Evolutionary conservation across 2,329 filamentous ascomycete genomes (phyloP), one percentile per base, ranked within the genome.

Genomic region (Sordariomycetes sp.): DNA sequence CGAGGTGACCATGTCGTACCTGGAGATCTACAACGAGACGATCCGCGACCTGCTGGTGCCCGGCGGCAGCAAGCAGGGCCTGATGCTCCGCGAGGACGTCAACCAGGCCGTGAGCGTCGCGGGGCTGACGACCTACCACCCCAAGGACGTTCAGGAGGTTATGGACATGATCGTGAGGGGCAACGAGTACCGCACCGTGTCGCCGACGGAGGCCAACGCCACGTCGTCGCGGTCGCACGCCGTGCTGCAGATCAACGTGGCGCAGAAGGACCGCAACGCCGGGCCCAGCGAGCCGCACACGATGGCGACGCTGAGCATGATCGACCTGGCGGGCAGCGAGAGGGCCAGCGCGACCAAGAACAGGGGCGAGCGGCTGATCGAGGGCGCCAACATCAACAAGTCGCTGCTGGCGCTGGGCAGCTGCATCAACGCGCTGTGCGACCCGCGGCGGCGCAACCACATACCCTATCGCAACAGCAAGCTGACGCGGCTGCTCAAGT

Each of bases 381-480:
- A 99, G 72, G 94, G 94, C 62, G 94, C 94, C 66, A 99, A 99
- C 72, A 99, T 99, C 82, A 99, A 99, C 82, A 97, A 97, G 69
- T 99, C 94, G 1, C 79, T 99, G 2, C 83, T 99, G 18, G 93
- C 94, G 0, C 77, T 99, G 10, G 94, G 94, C 61, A 93, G 93
- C 72, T 99, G 94, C 74, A 99, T 99, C 79, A 99, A 99, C 66
- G 95, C 94, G 5, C 84, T 99, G 18, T 99, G 94, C 74, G 94
- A 99, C 68, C 85, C 89, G 4, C 84, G 90, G 56, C 96, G 94
- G 74, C 87, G 85, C 63, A 94, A 95, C 64, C 94, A 99, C 71
- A 89, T 99, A 16, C 94, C 94, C 0, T 99, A 99, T 75, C 85
- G 94, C 65, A 97, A 99, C 75, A 97, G 93, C 62, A 99, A 97